These are phyloP conservation scores for Plantago coronopus DNA, from an alignment of 305 asterid genomes.

Conservation along the genomic window DNA sequence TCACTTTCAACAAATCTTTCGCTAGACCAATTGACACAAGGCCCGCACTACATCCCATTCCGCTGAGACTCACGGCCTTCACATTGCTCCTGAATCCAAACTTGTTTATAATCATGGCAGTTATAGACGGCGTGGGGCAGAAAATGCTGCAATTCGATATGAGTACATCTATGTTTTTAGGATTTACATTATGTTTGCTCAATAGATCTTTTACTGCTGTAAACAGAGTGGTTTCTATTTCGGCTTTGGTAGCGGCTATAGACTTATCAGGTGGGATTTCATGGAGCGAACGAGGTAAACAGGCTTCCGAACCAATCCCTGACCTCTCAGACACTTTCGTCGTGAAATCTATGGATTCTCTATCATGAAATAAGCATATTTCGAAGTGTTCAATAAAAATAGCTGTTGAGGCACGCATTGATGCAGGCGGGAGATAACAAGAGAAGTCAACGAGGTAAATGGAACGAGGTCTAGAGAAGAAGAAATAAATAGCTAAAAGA, in stretches of 20 bases:
- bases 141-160: constrained; percentile 55
- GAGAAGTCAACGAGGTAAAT: constrained; percentile 45
- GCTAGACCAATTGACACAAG: constrained; percentile 43
- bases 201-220: constrained; percentile 38
- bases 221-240: constrained; percentile 41
- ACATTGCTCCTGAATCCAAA: constrained; percentile 45
- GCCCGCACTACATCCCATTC: constrained; percentile 72
- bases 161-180: constrained; percentile 41
- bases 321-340: constrained; percentile 30
- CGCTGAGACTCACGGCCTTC: constrained; percentile 46
- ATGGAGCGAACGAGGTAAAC: constrained; percentile 38
- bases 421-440: constrained; percentile 39
- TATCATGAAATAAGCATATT: constrained; percentile 13
- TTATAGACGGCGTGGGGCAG: constrained; percentile 58
- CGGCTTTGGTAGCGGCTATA: constrained; percentile 24
- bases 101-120: constrained; percentile 45
- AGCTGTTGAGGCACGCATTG: constrained; percentile 33
- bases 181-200: constrained; percentile 33
- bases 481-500: constrained; percentile 25
- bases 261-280: constrained; percentile 40
- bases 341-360: constrained; percentile 36
- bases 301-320: constrained; percentile 41
- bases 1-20: constrained; percentile 42
- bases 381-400: constrained; percentile 38
- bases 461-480: constrained; percentile 22